Evolutionary conservation across 2,329 filamentous ascomycete genomes (phyloP).

Genomic region (Phialemoniopsis sp.): DNA sequence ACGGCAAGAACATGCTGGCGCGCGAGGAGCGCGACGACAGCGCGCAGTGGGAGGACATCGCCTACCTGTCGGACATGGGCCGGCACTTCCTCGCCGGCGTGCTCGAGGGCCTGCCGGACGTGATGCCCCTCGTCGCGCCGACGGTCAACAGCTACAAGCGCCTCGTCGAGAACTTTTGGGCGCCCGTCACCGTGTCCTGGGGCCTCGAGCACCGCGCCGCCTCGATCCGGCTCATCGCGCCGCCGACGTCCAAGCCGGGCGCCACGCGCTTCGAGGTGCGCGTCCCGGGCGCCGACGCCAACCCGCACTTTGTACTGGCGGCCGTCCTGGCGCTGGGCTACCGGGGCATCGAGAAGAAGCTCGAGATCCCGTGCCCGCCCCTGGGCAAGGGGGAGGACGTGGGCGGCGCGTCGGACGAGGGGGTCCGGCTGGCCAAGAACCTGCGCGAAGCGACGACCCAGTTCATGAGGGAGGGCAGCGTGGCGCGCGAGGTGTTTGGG

Average conservation of each 20-base stretch:
- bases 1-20: slow-evolving; percentile 81
- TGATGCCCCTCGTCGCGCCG: slow-evolving; percentile 93
- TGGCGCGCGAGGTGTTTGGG: slow-evolving; percentile 91
- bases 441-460: slow-evolving; percentile 77
- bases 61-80: slow-evolving; percentile 79
- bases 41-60: slow-evolving; percentile 70
- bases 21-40: slow-evolving; percentile 68
- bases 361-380: slow-evolving; percentile 77
- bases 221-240: slow-evolving; percentile 83
- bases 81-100: slow-evolving; percentile 91
- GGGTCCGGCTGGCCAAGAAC: slow-evolving; percentile 75
- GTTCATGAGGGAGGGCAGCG: slow-evolving; percentile 73
- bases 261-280: slow-evolving; percentile 91
- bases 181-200: slow-evolving; percentile 96
- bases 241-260: slow-evolving; percentile 77
- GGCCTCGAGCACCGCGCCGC: slow-evolving; percentile 92
- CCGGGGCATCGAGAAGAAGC: slow-evolving; percentile 88
- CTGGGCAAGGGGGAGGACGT: slow-evolving; percentile 82
- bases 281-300: slow-evolving; percentile 90
- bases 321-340: slow-evolving; percentile 86
- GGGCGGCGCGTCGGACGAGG: slow-evolving; percentile 66
- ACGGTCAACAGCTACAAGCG: slow-evolving; percentile 98
- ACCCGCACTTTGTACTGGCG: slow-evolving; percentile 81
- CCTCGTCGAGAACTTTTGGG: slow-evolving; percentile 98
- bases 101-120: slow-evolving; percentile 81